Evolutionary conservation across 768 basidiomycete species (phyloP).

Genomic region (Phallus indusiatus): DNA sequence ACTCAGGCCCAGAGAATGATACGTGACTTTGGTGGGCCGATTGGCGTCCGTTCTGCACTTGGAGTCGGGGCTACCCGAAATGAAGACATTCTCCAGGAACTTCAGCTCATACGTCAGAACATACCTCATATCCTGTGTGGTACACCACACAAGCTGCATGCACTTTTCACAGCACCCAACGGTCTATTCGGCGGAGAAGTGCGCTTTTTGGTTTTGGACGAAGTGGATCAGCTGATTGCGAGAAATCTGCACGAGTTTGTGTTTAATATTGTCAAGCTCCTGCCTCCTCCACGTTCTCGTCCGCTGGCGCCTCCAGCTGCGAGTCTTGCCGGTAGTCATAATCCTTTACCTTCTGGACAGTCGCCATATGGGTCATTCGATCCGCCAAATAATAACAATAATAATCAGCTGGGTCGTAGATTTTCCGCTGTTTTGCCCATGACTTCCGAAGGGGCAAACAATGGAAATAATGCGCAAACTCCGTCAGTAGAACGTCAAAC

Average conservation of each 20-base stretch:
- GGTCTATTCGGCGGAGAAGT: conserved; percentile 78
- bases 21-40: conserved; percentile 85
- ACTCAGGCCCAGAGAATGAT: conserved; percentile 95
- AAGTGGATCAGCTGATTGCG: conserved; percentile 96
- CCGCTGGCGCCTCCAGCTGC: conserved; percentile 30
- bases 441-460: conserved; percentile 27
- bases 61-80: conserved; percentile 69
- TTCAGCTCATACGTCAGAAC: conserved; percentile 78
- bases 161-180: conserved; percentile 74
- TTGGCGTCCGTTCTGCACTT: conserved; percentile 84
- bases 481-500: conserved; percentile 70
- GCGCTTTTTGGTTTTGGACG: conserved; percentile 89
- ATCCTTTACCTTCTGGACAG: conserved; percentile 11
- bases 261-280: conserved; percentile 81
- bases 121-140: conserved; percentile 95
- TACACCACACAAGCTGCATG: conserved; percentile 92
- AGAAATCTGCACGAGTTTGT: conserved; percentile 95
- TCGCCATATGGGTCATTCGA: conserved; percentile 11
- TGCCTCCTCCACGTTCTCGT: conserved; percentile 81
- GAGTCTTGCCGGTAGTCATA: conserved; percentile 27
- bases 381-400: conserved; percentile 18
- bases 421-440: conserved; percentile 26
- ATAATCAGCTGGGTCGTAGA: conserved; percentile 33
- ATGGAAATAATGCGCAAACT: conserved; percentile 24
- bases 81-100: conserved; percentile 62